Conservation (phyloP, 352 stramenopile species). For the Phytopythium vexans region DNA sequence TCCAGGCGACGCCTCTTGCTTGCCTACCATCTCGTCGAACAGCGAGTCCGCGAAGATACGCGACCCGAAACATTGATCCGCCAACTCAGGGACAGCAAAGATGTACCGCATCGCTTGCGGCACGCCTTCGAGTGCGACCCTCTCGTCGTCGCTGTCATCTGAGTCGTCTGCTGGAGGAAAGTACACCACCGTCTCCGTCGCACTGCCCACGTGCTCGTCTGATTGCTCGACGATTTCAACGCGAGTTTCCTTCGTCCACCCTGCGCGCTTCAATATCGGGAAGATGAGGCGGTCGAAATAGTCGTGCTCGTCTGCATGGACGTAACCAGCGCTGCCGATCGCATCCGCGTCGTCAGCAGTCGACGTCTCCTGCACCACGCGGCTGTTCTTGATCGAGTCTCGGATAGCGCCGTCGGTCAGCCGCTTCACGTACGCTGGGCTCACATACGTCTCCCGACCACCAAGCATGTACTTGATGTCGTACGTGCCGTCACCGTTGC, state of each 20-base stretch:
- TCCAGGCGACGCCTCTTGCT: background rate
- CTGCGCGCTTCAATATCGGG: conserved; percentile 69
- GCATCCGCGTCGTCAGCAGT: background rate
- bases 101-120: conserved; percentile 58
- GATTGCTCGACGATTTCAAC: conserved; percentile 52
- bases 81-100: conserved; percentile 33
- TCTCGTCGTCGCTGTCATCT: conserved; percentile 10
- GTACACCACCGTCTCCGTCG: conserved; percentile 36
- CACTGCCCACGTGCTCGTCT: conserved; percentile 29
- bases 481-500: conserved; percentile 70
- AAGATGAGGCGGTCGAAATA: conserved; percentile 83
- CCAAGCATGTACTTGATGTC: conserved; percentile 85
- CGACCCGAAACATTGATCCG: conserved; percentile 69
- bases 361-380: conserved; percentile 1
- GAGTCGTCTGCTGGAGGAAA: conserved; percentile 19
- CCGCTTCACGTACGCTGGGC: conserved; percentile 49
- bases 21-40: conserved; percentile 5
- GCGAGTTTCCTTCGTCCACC: conserved; percentile 57
- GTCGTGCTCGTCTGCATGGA: conserved; percentile 39
- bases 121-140: conserved; percentile 43
- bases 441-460: conserved; percentile 67
- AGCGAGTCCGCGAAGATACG: conserved; percentile 46
- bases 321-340: conserved; percentile 7
- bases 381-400: conserved; percentile 57
- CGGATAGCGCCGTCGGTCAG: conserved; percentile 75